phyloP scores from a whole-genome alignment of 2,329 filamentous ascomycete species.

The Ceratocystis smalleyi region DNA sequence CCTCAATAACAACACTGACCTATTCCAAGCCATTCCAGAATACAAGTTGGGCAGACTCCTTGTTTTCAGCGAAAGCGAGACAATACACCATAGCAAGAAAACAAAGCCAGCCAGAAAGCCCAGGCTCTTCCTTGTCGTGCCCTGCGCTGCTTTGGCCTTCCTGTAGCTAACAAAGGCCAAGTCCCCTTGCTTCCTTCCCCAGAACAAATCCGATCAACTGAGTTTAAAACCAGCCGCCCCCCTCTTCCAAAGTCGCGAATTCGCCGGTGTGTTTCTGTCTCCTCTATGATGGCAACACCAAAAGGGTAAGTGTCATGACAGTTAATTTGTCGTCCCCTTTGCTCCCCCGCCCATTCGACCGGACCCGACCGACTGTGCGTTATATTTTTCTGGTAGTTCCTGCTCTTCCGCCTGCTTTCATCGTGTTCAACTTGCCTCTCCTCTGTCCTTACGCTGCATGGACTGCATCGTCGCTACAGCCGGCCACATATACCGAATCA shows the following conservation, averaged over 20 bases:
- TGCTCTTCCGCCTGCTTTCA: background rate
- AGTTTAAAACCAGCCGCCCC: constrained; percentile 12
- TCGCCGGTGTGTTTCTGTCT: constrained; percentile 3
- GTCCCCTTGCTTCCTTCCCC: background rate
- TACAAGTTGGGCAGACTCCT: background rate
- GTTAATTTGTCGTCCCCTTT: constrained; percentile 5
- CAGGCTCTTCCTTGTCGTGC: background rate
- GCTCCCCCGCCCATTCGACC: background rate
- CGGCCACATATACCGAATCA: background rate
- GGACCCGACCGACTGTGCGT: background rate
- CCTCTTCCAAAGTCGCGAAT: constrained; percentile 13
- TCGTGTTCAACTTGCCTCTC: background rate
- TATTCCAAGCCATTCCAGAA: background rate
- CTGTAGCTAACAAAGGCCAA: background rate
- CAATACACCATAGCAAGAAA: background rate
- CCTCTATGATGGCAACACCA: constrained; percentile 15
- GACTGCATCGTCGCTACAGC: background rate
- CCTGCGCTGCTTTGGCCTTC: background rate
- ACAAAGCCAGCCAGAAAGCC: background rate
- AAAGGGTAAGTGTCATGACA: constrained; percentile 12
- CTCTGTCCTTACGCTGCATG: background rate
- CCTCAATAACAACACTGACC: background rate
- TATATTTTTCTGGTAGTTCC: background rate
- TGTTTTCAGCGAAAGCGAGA: background rate
- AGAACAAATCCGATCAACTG: constrained; percentile 5